Conservation (phyloP, 179 eudicot species). For the Gypsophila paniculata region DNA sequence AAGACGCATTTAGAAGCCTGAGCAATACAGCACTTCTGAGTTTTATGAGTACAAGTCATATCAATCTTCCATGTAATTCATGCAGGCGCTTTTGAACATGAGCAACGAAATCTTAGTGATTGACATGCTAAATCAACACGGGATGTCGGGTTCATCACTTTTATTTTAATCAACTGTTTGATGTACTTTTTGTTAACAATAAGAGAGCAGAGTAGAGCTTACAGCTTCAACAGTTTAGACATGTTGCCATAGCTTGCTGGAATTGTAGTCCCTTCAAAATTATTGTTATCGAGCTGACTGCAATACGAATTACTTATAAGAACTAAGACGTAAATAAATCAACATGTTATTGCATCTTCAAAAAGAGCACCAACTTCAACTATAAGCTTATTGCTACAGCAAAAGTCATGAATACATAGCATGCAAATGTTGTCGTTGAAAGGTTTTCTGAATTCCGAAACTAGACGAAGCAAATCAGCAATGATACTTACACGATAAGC, state of each 20-base stretch:
- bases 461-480: neutral
- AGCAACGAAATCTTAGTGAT: neutral
- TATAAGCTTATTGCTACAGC: neutral
- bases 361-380: neutral
- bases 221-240: constrained; percentile 32
- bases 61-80: neutral
- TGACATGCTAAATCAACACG: no score
- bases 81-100: neutral
- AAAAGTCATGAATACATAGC: neutral
- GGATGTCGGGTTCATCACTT: no score
- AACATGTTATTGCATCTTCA: neutral
- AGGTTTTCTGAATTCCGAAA: neutral
- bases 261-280: constrained; percentile 33
- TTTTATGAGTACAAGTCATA: neutral
- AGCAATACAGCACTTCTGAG: neutral
- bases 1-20: neutral
- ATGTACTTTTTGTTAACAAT: neutral
- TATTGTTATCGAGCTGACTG: constrained; percentile 37
- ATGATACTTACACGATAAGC: constrained; percentile 54
- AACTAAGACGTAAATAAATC: neutral
- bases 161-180: neutral
- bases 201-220: constrained; percentile 8
- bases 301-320: constrained; percentile 7
- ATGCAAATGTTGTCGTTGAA: neutral
- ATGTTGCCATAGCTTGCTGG: constrained; percentile 31